Evolutionary conservation across 768 basidiomycete species (phyloP).

Genomic region (Tylopilus intermedius): DNA sequence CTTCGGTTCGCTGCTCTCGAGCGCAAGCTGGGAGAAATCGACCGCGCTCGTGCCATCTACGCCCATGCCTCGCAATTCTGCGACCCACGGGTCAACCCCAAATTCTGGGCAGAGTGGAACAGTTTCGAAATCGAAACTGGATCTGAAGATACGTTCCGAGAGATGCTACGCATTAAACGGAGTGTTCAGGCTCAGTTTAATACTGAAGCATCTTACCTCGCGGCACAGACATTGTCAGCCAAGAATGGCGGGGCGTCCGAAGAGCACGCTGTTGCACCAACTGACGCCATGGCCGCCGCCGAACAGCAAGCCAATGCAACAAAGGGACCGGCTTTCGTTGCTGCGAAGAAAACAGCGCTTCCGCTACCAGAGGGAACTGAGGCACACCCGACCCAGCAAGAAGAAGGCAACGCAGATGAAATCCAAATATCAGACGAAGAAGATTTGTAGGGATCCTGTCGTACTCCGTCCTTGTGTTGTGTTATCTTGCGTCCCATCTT

Average conservation of each 20-base stretch:
- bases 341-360: conserved; percentile 56
- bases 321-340: conserved; percentile 72
- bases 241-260: conserved; percentile 48
- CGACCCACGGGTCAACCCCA: conserved; percentile 85
- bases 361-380: conserved; percentile 38
- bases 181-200: conserved; percentile 99
- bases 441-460: conserved; percentile 41
- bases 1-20: conserved; percentile 93
- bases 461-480: conserved; percentile 15
- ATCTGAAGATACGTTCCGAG: conserved; percentile 96
- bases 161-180: conserved; percentile 93
- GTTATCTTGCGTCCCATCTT: conserved; percentile 48
- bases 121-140: conserved; percentile 97
- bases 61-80: conserved; percentile 99
- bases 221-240: conserved; percentile 81
- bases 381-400: conserved; percentile 24
- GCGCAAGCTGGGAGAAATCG: conserved; percentile 97
- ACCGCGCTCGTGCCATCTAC: conserved; percentile 92
- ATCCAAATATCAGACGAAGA: conserved; percentile 88
- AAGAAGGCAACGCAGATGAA: conserved; percentile 64
- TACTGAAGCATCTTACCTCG: conserved; percentile 90
- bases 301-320: conserved; percentile 57
- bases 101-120: conserved; percentile 98
- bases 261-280: conserved; percentile 38
- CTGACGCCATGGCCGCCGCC: conserved; percentile 86